Evolutionary conservation across 23 red algal genomes (phyloP).

Genomic region (Gracilaria domingensis): DNA sequence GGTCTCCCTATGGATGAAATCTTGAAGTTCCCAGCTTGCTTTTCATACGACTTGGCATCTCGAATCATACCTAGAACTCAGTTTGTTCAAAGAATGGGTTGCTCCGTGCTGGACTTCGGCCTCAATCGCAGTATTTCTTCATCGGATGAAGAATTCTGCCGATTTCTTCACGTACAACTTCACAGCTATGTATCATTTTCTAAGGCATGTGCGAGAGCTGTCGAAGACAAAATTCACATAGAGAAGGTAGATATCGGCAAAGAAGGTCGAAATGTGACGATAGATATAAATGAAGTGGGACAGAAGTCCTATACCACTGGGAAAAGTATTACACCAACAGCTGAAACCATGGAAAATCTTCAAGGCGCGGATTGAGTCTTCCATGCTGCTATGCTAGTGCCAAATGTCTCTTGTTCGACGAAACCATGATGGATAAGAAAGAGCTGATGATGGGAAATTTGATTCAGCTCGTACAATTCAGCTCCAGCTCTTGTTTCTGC

Average conservation of each 20-base stretch:
- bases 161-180: not conserved
- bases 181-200: not conserved
- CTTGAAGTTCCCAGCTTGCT: constrained; percentile 73
- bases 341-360: not conserved
- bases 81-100: constrained; percentile 58
- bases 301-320: not conserved
- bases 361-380: not conserved
- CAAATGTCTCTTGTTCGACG: too few species aligned
- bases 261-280: not conserved
- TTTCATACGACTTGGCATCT: constrained; percentile 73
- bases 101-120: constrained; percentile 27
- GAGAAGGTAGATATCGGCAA: not conserved
- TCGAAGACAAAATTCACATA: not conserved
- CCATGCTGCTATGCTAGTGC: too few species aligned
- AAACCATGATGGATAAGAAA: too few species aligned
- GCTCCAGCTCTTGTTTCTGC: too few species aligned
- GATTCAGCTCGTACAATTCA: too few species aligned
- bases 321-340: not conserved
- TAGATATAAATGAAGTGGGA: not conserved
- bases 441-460: too few species aligned
- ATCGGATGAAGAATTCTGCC: constrained; percentile 68
- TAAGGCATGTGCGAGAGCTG: not conserved
- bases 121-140: constrained; percentile 26
- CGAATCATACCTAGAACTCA: constrained; percentile 72
- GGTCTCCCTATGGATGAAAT: constrained; percentile 69